Conservation (phyloP, 2,329 filamentous ascomycete species). For the Colletotrichum tropicicola region DNA sequence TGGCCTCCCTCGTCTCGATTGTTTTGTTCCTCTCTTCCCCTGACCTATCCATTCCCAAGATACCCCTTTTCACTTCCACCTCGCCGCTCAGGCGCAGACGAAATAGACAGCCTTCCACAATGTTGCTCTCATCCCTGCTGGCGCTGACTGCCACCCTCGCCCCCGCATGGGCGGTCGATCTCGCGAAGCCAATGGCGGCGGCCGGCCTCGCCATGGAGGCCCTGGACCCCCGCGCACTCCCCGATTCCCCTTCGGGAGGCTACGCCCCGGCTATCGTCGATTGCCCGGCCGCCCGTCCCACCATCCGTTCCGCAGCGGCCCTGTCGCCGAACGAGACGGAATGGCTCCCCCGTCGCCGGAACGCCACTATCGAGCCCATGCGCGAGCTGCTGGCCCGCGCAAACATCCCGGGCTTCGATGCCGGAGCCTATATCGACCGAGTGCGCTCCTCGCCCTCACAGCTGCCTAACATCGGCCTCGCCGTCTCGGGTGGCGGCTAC, state of each 20-base stretch:
- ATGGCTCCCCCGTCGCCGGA: slow-evolving; percentile 78
- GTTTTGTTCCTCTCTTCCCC: background rate
- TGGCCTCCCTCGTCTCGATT: background rate
- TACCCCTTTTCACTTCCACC: background rate
- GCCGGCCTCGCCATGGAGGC: slow-evolving; percentile 13
- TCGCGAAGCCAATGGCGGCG: slow-evolving; percentile 25
- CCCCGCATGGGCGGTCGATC: slow-evolving; percentile 44
- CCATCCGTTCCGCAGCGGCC: slow-evolving; percentile 68
- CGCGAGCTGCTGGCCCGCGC: slow-evolving; percentile 75
- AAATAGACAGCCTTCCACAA: background rate
- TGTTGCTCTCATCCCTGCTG: slow-evolving; percentile 21
- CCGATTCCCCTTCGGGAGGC: slow-evolving; percentile 58
- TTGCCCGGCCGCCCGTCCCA: slow-evolving; percentile 76
- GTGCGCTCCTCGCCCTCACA: slow-evolving; percentile 71
- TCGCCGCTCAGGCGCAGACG: background rate
- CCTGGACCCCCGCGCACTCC: slow-evolving; percentile 41
- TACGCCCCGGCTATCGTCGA: slow-evolving; percentile 76
- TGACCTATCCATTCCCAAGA: background rate
- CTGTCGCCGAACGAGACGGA: slow-evolving; percentile 75
- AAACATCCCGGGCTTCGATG: slow-evolving; percentile 82
- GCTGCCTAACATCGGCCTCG: slow-evolving; percentile 73
- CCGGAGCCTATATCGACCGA: slow-evolving; percentile 73
- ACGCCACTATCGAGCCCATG: slow-evolving; percentile 80
- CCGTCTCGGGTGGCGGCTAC: slow-evolving; percentile 86
- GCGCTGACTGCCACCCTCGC: slow-evolving; percentile 8